Percentiles rank a stretch among this genome's conserved stretches.
These are phyloP conservation scores for Phaeosphaeriaceae sp. DNA, from an alignment of 2,329 filamentous ascomycete species.

Conservation along the genomic window DNA sequence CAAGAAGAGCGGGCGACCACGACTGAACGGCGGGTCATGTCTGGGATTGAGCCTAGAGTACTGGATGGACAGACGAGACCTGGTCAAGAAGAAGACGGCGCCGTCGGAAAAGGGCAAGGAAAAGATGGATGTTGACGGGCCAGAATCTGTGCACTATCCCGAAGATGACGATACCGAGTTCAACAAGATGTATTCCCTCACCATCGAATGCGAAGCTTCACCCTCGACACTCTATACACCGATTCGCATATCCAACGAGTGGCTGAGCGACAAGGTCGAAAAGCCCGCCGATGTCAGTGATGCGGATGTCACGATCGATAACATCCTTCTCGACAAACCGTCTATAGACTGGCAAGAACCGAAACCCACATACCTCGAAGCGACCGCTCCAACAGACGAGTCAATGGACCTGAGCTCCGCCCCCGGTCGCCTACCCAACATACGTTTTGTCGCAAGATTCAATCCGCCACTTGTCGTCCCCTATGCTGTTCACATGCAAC, in stretches of 20 bases:
- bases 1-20: constrained; percentile 71
- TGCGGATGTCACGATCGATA: constrained; percentile 42
- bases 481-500: constrained; percentile 66
- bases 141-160: constrained; percentile 20
- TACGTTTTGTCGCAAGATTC: constrained; percentile 77
- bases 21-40: constrained; percentile 71
- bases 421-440: constrained; percentile 68
- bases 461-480: constrained; percentile 77
- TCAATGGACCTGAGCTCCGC: constrained; percentile 63
- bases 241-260: constrained; percentile 74
- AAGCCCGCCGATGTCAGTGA: constrained; percentile 56
- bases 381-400: constrained; percentile 46
- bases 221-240: constrained; percentile 61
- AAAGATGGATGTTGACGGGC: constrained; percentile 45
- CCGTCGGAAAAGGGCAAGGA: constrained; percentile 46
- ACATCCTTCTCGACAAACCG: constrained; percentile 53
- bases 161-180: constrained; percentile 49
- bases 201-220: constrained; percentile 67
- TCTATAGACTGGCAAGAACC: constrained; percentile 76
- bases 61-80: constrained; percentile 70
- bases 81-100: constrained; percentile 35
- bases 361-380: constrained; percentile 62
- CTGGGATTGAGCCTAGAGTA: constrained; percentile 78
- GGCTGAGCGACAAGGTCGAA: constrained; percentile 73
- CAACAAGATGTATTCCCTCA: constrained; percentile 68